Conservation (phyloP, 2,329 filamentous ascomycete species). For the Trichoderma atrobrunneum region DNA sequence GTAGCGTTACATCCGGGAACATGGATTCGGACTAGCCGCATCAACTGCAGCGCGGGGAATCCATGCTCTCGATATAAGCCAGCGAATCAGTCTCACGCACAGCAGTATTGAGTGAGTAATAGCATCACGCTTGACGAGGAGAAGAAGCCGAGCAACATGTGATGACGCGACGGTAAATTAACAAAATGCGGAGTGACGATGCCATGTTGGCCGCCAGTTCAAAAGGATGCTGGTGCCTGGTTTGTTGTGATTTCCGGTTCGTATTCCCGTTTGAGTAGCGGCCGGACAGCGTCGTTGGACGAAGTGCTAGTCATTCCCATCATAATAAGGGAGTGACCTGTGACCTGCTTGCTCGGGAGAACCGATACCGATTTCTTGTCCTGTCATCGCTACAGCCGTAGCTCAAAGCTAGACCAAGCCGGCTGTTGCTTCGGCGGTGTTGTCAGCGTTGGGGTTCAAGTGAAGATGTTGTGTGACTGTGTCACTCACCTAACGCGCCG, state of each 20-base stretch:
- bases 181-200: background rate
- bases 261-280: background rate
- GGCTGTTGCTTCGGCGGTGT: no score
- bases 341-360: background rate
- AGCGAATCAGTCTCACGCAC: background rate
- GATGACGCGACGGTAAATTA: background rate
- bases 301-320: background rate
- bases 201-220: background rate
- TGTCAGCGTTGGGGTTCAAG: no score
- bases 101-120: background rate
- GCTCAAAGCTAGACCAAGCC: no score
- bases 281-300: background rate
- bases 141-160: conserved; percentile 10
- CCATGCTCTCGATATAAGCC: background rate
- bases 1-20: background rate
- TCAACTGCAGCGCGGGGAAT: conserved; percentile 5
- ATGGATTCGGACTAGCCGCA: background rate
- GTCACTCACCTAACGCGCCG: no score
- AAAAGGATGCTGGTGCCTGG: background rate
- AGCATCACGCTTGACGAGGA: background rate
- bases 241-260: background rate
- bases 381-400: background rate
- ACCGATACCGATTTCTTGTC: background rate
- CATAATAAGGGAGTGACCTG: background rate
- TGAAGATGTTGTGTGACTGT: no score